These are phyloP conservation scores for Proliferodiscus dingleyae DNA, from an alignment of 2,329 filamentous ascomycete species.

Conservation along the genomic window DNA sequence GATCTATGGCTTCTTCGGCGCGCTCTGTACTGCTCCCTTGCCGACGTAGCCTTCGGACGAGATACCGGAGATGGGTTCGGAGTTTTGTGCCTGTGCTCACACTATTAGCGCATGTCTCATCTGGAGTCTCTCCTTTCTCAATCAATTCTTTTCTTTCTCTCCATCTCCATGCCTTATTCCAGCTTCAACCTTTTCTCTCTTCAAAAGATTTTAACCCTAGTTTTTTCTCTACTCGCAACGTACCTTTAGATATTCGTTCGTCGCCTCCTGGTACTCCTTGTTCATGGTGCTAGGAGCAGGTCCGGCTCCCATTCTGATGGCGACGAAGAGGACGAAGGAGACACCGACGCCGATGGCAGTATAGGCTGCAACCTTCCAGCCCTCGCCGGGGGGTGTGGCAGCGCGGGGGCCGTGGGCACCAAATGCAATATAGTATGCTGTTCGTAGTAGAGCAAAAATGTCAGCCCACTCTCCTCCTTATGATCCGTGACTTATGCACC, in stretches of 20 bases:
- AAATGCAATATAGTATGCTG: constrained; percentile 99
- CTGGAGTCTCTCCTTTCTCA: constrained; percentile 6
- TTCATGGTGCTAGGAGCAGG: constrained; percentile 80
- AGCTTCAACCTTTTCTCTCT: too few species aligned
- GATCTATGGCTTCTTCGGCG: constrained; percentile 29
- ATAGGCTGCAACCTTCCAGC: constrained; percentile 71
- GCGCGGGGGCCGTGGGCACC: constrained; percentile 93
- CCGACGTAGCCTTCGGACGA: constrained; percentile 73
- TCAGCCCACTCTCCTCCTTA: neutral
- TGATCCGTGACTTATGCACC: too few species aligned
- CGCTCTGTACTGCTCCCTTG: constrained; percentile 67
- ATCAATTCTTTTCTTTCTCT: neutral
- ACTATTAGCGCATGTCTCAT: too few species aligned
- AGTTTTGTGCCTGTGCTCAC: constrained; percentile 63
- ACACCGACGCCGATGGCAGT: constrained; percentile 62
- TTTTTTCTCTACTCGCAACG: too few species aligned
- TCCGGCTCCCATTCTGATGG: constrained; percentile 67
- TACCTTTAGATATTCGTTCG: constrained; percentile 92
- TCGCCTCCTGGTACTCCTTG: constrained; percentile 93
- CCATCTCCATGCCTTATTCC: neutral
- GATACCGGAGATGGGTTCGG: constrained; percentile 83
- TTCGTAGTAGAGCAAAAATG: constrained; percentile 25
- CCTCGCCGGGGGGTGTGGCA: constrained; percentile 76
- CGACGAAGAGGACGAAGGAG: constrained; percentile 66
- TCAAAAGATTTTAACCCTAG: too few species aligned